Conservation (phyloP, 1,284 basidiomycete genomes). For the Malassezia caprae region DNA sequence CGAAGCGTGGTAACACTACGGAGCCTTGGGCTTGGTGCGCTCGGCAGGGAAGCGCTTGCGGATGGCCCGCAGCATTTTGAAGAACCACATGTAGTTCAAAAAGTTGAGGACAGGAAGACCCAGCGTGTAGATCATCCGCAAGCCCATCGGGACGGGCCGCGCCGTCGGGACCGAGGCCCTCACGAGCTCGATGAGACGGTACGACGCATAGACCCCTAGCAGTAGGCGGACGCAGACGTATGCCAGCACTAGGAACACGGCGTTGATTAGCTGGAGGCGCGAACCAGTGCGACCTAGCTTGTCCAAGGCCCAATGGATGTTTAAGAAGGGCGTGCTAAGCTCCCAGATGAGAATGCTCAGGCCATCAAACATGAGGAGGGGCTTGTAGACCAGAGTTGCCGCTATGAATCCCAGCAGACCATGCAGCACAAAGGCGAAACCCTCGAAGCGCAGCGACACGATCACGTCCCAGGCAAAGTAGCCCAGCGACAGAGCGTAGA, state of each 20-base stretch:
- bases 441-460: conserved; percentile 44
- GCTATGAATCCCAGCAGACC: conserved; percentile 44
- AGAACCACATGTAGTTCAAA: conserved; percentile 50
- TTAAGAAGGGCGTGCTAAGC: conserved; percentile 48
- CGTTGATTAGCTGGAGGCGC: conserved; percentile 46
- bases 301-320: conserved; percentile 50
- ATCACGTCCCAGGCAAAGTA: conserved; percentile 46
- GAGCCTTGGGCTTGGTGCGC: background rate
- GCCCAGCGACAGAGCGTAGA: conserved; percentile 41
- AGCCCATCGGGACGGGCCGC: conserved; percentile 11
- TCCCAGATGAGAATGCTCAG: conserved; percentile 49
- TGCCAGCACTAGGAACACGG: conserved; percentile 36
- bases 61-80: conserved; percentile 42
- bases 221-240: conserved; percentile 46
- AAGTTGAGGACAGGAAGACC: conserved; percentile 35
- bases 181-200: conserved; percentile 14
- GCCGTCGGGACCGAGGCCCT: conserved; percentile 1
- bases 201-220: conserved; percentile 39
- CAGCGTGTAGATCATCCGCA: conserved; percentile 28
- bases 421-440: conserved; percentile 49
- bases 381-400: conserved; percentile 41
- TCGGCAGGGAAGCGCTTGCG: conserved; percentile 37
- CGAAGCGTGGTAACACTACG: conserved; percentile 21
- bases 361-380: conserved; percentile 49
- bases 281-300: conserved; percentile 48